A percentile compares a stretch with the other conserved stretches of the same genome.
Conservation (phyloP, 2,329 filamentous ascomycete genomes). For the Pseudogymnoascus sp. region DNA sequence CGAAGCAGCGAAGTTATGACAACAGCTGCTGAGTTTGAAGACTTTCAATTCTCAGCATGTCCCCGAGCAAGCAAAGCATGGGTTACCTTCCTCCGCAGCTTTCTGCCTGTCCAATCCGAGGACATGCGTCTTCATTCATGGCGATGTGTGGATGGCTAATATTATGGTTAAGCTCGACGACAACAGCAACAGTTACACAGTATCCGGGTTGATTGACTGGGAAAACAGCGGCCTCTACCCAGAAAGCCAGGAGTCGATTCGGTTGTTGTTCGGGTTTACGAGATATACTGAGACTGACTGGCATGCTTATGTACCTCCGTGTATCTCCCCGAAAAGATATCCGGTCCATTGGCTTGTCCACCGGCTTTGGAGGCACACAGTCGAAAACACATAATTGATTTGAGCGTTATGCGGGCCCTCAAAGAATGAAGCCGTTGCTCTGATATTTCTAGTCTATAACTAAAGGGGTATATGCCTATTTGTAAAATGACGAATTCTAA, state of each 20-base stretch:
- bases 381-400: neutral
- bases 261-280: neutral
- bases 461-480: no score
- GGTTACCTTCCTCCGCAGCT: constrained; percentile 13
- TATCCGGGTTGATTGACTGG: constrained; percentile 16
- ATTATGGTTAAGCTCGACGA: constrained; percentile 15
- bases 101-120: constrained; percentile 8
- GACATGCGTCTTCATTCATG: constrained; percentile 16
- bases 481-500: neutral
- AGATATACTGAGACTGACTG: constrained; percentile 10
- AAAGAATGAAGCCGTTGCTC: neutral
- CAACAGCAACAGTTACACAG: constrained; percentile 1
- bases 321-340: constrained; percentile 10
- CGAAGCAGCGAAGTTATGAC: constrained; percentile 12
- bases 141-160: constrained; percentile 14
- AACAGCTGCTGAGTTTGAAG: constrained; percentile 12
- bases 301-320: constrained; percentile 9
- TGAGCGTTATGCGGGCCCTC: neutral
- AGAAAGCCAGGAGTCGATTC: constrained; percentile 13
- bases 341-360: neutral
- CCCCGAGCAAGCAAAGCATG: constrained; percentile 5
- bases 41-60: constrained; percentile 15
- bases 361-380: constrained; percentile 2
- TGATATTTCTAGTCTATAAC: neutral
- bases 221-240: constrained; percentile 16